Evolutionary conservation across 2,329 filamentous ascomycete genomes (phyloP).

Genomic region (Stagonosporopsis rhizophila): DNA sequence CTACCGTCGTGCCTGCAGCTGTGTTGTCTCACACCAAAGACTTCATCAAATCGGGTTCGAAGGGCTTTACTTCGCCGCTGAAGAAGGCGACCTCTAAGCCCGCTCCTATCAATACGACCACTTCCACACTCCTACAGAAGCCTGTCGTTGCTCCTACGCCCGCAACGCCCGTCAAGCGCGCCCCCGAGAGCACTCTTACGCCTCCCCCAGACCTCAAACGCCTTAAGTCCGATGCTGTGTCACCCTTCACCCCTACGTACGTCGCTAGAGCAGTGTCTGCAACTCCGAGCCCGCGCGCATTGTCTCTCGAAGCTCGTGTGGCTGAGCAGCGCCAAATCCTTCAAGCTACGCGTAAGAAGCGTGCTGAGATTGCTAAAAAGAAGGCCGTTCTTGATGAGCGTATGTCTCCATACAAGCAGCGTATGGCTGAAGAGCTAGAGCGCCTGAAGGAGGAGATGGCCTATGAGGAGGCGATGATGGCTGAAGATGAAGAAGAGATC

Average conservation of each 20-base stretch:
- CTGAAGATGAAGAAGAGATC: constrained; percentile 27
- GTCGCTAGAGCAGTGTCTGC: background rate
- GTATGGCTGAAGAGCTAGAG: constrained; percentile 33
- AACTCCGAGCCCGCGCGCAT: constrained; percentile 4
- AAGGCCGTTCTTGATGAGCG: constrained; percentile 24
- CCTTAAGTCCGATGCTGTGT: constrained; percentile 3
- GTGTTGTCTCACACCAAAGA: background rate
- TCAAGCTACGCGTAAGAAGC: constrained; percentile 22
- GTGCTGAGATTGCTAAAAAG: constrained; percentile 24
- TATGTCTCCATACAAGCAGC: constrained; percentile 26
- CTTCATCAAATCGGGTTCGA: background rate
- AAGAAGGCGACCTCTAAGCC: constrained; percentile 4
- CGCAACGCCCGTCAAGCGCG: background rate
- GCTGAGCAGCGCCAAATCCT: constrained; percentile 29
- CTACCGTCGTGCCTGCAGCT: background rate
- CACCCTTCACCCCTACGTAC: background rate
- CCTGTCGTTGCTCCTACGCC: background rate
- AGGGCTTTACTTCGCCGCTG: background rate
- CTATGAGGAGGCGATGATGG: constrained; percentile 23
- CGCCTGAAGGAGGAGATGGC: constrained; percentile 24
- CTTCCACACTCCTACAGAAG: constrained; percentile 1
- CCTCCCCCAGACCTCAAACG: constrained; percentile 22
- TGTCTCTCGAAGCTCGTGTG: constrained; percentile 21
- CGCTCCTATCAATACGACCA: constrained; percentile 3
- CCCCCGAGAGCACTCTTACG: background rate